These are phyloP conservation scores for Chytriomyces sp. DNA, from an alignment of 192 early-diverging fungal genomes.

Conservation along the genomic window DNA sequence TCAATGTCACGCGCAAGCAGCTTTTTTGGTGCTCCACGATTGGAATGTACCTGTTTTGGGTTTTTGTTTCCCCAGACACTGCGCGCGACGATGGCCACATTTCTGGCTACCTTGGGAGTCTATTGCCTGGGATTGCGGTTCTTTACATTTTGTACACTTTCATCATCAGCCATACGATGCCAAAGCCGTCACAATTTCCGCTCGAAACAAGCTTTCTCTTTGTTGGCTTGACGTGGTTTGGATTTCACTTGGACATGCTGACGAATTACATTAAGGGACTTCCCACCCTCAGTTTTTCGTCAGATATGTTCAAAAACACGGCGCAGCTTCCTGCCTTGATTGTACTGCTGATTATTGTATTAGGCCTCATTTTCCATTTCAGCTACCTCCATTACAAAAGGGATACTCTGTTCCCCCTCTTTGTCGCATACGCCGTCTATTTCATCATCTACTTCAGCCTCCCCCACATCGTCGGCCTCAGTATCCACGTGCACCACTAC, in stretches of 20 bases:
- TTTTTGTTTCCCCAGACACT: constrained; percentile 27
- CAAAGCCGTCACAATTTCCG: constrained; percentile 25
- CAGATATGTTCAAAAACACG: constrained; percentile 35
- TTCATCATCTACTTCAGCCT: constrained; percentile 32
- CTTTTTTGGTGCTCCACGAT: constrained; percentile 14
- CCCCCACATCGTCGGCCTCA: constrained; percentile 26
- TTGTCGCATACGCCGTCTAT: constrained; percentile 25
- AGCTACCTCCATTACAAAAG: constrained; percentile 30
- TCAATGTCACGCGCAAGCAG: constrained; percentile 22
- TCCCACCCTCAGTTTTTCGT: constrained; percentile 31
- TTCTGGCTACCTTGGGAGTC: constrained; percentile 11
- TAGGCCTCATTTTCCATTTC: constrained; percentile 5
- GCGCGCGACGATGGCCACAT: constrained; percentile 25
- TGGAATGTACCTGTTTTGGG: constrained; percentile 29
- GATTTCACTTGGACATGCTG: constrained; percentile 39
- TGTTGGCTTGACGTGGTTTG: constrained; percentile 28
- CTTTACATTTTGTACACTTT: constrained; percentile 27
- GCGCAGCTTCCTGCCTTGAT: constrained; percentile 20
- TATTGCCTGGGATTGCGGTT: constrained; percentile 30
- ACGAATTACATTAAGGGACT: constrained; percentile 21
- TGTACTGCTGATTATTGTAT: constrained; percentile 25
- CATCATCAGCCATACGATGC: constrained; percentile 14
- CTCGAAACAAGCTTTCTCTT: constrained; percentile 32
- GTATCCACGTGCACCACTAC: constrained; percentile 19
- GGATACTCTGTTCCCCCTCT: constrained; percentile 27